A percentile compares a stretch with the other conserved stretches of the same genome.
These are phyloP conservation scores for Ophiostoma montium DNA, from an alignment of 2,329 filamentous ascomycete genomes.

Conservation along the genomic window DNA sequence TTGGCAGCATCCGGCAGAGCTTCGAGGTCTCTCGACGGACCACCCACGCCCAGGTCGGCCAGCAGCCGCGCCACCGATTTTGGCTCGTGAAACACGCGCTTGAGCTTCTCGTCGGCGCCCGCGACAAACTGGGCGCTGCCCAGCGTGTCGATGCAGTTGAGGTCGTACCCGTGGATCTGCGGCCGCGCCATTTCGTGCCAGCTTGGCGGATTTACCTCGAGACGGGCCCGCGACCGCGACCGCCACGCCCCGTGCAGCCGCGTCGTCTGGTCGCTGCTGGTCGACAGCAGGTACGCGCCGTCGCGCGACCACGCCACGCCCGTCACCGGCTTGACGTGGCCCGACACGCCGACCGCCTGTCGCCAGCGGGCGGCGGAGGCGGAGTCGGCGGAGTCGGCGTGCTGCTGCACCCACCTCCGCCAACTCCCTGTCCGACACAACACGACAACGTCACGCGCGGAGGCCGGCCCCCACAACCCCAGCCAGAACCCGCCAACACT, in stretches of 20 bases:
- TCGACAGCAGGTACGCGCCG: conserved; percentile 77
- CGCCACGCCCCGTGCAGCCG: conserved; percentile 76
- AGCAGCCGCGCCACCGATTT: conserved; percentile 68
- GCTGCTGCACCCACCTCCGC: conserved; percentile 80
- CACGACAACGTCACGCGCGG: conserved; percentile 57
- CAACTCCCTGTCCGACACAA: conserved; percentile 87
- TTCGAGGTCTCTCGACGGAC: conserved; percentile 23
- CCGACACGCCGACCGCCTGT: conserved; percentile 63
- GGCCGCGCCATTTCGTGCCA: conserved; percentile 96
- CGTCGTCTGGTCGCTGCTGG: conserved; percentile 84
- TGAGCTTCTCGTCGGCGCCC: conserved; percentile 93
- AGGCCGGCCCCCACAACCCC: conserved; percentile 76
- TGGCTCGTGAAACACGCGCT: conserved; percentile 87
- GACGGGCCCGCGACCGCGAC: too few relatives aligned
- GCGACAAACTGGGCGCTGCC: conserved; percentile 69
- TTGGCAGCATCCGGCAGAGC: conserved; percentile 74
- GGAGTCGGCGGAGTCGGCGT: conserved; percentile 35
- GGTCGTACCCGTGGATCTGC: conserved; percentile 94
- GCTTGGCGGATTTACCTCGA: too few relatives aligned
- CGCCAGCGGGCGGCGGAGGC: conserved; percentile 51
- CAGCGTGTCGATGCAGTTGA: conserved; percentile 81
- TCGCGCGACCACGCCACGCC: conserved; percentile 72
- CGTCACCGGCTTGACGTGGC: conserved; percentile 70
- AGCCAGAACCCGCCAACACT: conserved; percentile 96
- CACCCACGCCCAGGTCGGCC: conserved; percentile 45